Base-by-base conservation (phyloP, 805 yeast species). In the Pichia thaimueangensis region DNA sequence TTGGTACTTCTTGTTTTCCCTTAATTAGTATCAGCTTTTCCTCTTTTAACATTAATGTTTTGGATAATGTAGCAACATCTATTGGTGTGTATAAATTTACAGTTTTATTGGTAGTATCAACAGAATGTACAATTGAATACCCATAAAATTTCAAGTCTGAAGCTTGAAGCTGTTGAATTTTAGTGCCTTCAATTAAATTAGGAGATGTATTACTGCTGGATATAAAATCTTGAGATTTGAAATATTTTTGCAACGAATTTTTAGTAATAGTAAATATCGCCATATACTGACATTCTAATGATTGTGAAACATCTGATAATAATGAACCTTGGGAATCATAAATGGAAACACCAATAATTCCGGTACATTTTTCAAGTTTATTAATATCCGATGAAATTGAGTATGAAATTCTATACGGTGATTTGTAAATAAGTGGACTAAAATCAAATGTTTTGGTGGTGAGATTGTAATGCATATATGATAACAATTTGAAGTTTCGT, bases 1-100 rank as follows among this genome's bases (percentile, higher is more conserved):
- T 56, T 0, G 95, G 93, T 2, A 82, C 60, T 37, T 80, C 86
- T 0, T 84, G 76, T 34, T 76, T 73, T 1, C 86, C 88, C 47
- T 82, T 71, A 1, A 75, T 68, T 2, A 85, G 42, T 0, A 83
- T 47, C 41, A 62, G 11, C 48, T 64, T 46, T 9, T 30, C 32
- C n/a, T 32, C 12, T 5, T 55, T 55, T 13, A 62, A 51, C 0
- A 34, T 27, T 19, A 55, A 43, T 8, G 35, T 31, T 7, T 49
- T 16, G 1, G 55, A 28, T 2, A 64, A 11, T 1, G 36, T 16
- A 0, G 41, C 15, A 1, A 38, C 30, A 9, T 53, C 48, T 1
- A 51, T 37, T 0, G 86, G 87, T 0, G 82, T 62, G 51, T 83
- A 79, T 1, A 86, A 39, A 44, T 82, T 78, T 34, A 84, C 52